phyloP scores from a whole-genome alignment of 331 rosid species.

The Pyrus hybrid region DNA sequence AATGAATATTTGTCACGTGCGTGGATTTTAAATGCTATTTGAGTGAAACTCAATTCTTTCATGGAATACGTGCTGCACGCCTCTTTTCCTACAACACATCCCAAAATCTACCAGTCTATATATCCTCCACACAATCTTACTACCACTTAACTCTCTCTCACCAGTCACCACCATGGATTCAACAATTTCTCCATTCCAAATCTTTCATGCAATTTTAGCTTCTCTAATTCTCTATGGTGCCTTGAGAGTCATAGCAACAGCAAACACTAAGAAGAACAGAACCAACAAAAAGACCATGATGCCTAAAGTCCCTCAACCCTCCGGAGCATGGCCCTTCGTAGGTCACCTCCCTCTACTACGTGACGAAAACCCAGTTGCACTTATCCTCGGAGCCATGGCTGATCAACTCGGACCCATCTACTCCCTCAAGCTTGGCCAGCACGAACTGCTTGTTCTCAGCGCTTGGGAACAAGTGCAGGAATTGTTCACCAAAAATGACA shows the following conservation, averaged over 20 bases:
- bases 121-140: neutral
- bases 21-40: too few species aligned
- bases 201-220: neutral
- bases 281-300: too few species aligned
- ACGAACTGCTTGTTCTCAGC: constrained; percentile 28
- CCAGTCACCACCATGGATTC: constrained; percentile 19
- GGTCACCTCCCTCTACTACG: constrained; percentile 61
- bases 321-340: constrained; percentile 41
- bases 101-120: neutral
- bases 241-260: neutral
- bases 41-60: too few species aligned
- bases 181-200: neutral
- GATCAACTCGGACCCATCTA: constrained; percentile 41
- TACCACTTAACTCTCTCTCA: neutral
- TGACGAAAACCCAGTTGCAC: constrained; percentile 20
- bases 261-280: neutral
- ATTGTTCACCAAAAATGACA: constrained; percentile 38
- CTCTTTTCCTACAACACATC: neutral
- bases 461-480: constrained; percentile 36
- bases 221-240: neutral
- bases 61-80: too few species aligned
- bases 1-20: too few species aligned
- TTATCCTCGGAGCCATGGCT: constrained; percentile 36
- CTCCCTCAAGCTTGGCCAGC: constrained; percentile 34
- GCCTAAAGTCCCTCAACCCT: constrained; percentile 26